Conservation (phyloP, 2,329 filamentous ascomycete genomes). For the Fusarium falciforme region DNA sequence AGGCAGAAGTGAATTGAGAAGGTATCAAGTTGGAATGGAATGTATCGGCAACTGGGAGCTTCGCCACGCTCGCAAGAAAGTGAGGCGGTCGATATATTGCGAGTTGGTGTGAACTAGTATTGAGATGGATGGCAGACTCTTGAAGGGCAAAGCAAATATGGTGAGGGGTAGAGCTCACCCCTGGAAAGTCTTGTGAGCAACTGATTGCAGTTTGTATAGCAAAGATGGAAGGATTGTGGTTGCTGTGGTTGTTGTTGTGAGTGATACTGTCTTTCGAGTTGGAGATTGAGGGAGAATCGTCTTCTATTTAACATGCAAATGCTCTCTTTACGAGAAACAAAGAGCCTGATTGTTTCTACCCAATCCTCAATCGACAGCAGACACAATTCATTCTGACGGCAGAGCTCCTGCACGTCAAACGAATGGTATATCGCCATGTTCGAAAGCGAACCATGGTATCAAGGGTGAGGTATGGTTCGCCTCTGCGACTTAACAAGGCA, state of each 20-base stretch:
- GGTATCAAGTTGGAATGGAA: neutral
- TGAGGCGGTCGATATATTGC: slow-evolving; percentile 34
- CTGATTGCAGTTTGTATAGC: slow-evolving; percentile 5
- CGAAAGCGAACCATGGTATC: slow-evolving; percentile 5
- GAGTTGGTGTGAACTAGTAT: slow-evolving; percentile 23
- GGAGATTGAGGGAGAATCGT: slow-evolving; percentile 3
- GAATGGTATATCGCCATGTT: slow-evolving; percentile 3
- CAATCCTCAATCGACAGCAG: neutral
- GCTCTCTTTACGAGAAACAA: neutral
- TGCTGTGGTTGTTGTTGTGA: neutral
- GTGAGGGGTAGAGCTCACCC: slow-evolving; percentile 13
- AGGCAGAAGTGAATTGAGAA: neutral
- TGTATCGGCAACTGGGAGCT: neutral
- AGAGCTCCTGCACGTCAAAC: slow-evolving; percentile 12
- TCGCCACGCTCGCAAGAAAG: slow-evolving; percentile 9
- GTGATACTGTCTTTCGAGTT: neutral
- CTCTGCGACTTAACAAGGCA: neutral
- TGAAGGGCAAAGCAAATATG: slow-evolving; percentile 9
- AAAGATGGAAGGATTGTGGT: neutral
- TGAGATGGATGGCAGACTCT: slow-evolving; percentile 30
- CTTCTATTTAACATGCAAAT: slow-evolving; percentile 29
- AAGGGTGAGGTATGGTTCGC: slow-evolving; percentile 23
- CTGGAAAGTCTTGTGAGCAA: slow-evolving; percentile 3
- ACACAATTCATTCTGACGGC: neutral
- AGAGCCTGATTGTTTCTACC: neutral